These are phyloP conservation scores for Citrus inodora DNA, from an alignment of 345 rosid genomes.

Conservation along the genomic window DNA sequence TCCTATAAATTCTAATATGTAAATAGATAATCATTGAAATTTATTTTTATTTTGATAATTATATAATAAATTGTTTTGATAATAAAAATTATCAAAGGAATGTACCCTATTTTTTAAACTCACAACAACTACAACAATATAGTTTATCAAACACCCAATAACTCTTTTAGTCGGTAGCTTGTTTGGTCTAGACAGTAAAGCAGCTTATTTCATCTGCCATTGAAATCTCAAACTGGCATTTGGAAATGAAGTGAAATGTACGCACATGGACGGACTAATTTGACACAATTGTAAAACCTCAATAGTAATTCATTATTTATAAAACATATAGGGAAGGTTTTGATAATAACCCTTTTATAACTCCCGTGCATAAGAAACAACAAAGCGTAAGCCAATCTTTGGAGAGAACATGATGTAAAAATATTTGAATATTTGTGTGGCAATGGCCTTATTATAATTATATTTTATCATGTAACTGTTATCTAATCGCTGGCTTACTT, in stretches of 20 bases:
- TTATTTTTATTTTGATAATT: too few relatives aligned
- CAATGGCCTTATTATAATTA: neutral
- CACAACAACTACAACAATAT: accelerated
- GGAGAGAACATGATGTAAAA: neutral
- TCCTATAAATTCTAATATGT: too few relatives aligned
- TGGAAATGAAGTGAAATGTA: too few relatives aligned
- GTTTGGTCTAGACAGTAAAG: too few relatives aligned
- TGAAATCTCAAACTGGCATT: too few relatives aligned
- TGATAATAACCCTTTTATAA: neutral
- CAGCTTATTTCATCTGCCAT: accelerated
- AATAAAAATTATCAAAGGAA: too few relatives aligned
- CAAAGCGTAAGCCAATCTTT: neutral
- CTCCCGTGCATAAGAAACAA: neutral
- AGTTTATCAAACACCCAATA: too few relatives aligned
- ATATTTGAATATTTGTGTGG: neutral
- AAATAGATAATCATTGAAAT: too few relatives aligned
- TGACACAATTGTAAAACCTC: neutral
- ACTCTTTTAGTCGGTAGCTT: too few relatives aligned
- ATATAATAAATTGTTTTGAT: too few relatives aligned
- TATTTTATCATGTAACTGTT: neutral
- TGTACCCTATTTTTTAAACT: too few relatives aligned
- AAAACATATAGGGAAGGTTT: neutral
- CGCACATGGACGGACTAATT: neutral
- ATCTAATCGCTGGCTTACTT: neutral
- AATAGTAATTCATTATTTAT: neutral